phyloP scores from a whole-genome alignment of 352 stramenopile species.

The Hyaloperonospora arabidopsidis region DNA sequence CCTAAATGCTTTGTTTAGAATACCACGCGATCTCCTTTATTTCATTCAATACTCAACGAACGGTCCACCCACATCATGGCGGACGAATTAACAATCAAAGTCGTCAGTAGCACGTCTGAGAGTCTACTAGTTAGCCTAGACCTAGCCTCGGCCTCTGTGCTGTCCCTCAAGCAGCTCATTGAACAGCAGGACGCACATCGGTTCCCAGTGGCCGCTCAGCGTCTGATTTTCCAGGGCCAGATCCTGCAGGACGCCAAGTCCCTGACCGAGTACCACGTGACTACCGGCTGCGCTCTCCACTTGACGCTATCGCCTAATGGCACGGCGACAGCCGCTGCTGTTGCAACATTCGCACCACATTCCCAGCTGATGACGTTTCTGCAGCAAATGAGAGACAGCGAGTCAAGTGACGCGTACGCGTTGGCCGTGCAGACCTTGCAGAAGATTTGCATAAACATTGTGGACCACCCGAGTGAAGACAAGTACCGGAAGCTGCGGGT shows the following conservation, averaged over 20 bases:
- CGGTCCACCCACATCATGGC: constrained; percentile 13
- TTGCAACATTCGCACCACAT: constrained; percentile 11
- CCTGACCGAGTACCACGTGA: constrained; percentile 60
- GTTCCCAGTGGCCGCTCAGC: constrained; percentile 62
- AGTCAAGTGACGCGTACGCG: constrained; percentile 33
- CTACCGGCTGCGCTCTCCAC: constrained; percentile 55
- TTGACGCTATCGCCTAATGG: constrained; percentile 46
- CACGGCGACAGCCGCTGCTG: constrained; percentile 10
- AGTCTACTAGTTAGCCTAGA: constrained; percentile 41
- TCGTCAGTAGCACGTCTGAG: constrained; percentile 60
- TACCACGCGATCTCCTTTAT: too few relatives aligned
- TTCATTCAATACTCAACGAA: too few relatives aligned
- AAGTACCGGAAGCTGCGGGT: constrained; percentile 74
- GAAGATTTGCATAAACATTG: constrained; percentile 80
- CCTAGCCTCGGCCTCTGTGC: constrained; percentile 42
- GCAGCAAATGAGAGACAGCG: constrained; percentile 46
- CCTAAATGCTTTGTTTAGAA: too few relatives aligned
- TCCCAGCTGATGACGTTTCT: constrained; percentile 38
- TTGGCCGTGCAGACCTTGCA: constrained; percentile 58
- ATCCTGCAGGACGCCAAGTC: constrained; percentile 71
- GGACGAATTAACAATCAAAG: constrained; percentile 56
- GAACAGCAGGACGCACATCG: constrained; percentile 45
- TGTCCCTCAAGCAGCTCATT: constrained; percentile 55
- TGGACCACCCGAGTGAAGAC: constrained; percentile 58
- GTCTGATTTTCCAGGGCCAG: constrained; percentile 82